Conservation (phyloP, 2,329 filamentous ascomycete species). For the Sporothrix brunneoviolacea region DNA sequence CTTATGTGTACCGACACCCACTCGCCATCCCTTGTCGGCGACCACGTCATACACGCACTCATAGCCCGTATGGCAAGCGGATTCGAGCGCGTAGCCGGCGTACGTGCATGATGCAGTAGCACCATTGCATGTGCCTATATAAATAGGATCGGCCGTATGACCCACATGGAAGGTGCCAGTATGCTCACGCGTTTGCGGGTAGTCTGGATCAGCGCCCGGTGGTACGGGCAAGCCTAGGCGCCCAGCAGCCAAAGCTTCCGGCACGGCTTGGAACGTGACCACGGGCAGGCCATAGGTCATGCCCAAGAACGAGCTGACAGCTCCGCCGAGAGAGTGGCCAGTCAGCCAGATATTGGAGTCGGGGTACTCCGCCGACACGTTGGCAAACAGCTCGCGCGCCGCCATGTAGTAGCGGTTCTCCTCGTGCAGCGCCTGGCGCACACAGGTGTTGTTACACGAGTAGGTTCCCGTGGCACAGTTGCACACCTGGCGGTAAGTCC, state of each 20-base stretch:
- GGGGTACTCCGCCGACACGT: constrained; percentile 85
- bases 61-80: constrained; percentile 80
- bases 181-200: constrained; percentile 62
- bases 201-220: constrained; percentile 65
- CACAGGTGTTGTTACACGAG: constrained; percentile 86
- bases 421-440: constrained; percentile 64
- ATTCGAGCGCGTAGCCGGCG: constrained; percentile 89
- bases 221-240: constrained; percentile 81
- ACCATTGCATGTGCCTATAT: constrained; percentile 84
- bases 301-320: constrained; percentile 80
- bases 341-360: constrained; percentile 79
- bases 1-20: constrained; percentile 84
- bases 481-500: constrained; percentile 86
- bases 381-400: constrained; percentile 81
- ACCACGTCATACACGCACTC: constrained; percentile 93
- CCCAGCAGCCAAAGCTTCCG: constrained; percentile 78
- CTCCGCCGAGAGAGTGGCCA: constrained; percentile 87
- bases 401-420: constrained; percentile 92
- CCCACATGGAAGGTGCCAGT: constrained; percentile 88
- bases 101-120: constrained; percentile 84
- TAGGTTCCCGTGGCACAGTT: constrained; percentile 85
- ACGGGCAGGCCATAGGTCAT: constrained; percentile 84
- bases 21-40: constrained; percentile 82
- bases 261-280: constrained; percentile 90
- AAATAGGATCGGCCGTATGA: constrained; percentile 92